Conservation (phyloP, 2,329 filamentous ascomycete species). For the Fusarium clavum region DNA sequence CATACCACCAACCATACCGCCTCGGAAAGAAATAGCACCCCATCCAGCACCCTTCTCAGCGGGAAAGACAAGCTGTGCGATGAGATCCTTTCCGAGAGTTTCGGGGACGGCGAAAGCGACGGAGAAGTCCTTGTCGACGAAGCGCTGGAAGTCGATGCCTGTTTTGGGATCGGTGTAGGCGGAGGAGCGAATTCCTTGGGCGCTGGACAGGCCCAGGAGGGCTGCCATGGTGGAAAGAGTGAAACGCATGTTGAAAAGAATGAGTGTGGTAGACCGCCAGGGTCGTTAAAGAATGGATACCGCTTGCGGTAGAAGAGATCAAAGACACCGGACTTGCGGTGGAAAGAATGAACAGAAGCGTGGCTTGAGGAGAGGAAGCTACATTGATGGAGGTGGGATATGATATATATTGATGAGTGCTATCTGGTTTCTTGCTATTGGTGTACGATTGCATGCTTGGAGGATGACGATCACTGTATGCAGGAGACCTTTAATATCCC, state of each 20-base stretch:
- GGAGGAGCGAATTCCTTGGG: conserved; percentile 34
- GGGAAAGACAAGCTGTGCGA: conserved; percentile 63
- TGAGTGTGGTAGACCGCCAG: conserved; percentile 36
- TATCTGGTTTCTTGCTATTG: neutral
- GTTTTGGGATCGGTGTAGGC: conserved; percentile 58
- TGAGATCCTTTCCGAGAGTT: conserved; percentile 62
- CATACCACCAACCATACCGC: conserved; percentile 60
- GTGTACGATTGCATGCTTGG: neutral
- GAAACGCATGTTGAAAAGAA: conserved; percentile 34
- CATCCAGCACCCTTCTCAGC: conserved; percentile 54
- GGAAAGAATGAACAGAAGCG: conserved; percentile 11
- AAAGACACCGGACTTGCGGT: conserved; percentile 31
- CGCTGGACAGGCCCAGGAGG: conserved; percentile 38
- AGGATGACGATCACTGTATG: neutral
- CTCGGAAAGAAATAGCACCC: conserved; percentile 60
- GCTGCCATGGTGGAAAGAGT: conserved; percentile 23
- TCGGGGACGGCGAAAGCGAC: conserved; percentile 65
- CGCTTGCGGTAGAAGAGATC: conserved; percentile 23
- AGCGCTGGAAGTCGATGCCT: conserved; percentile 58
- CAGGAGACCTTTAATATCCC: conserved; percentile 9
- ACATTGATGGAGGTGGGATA: neutral
- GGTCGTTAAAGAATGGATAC: conserved; percentile 35
- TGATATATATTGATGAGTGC: conserved; percentile 11
- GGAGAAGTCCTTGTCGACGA: conserved; percentile 53
- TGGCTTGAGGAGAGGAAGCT: conserved; percentile 5